Percentiles rank a stretch among this genome's conserved stretches.
These are phyloP conservation scores for Davidsoniella virescens DNA, from an alignment of 2,329 filamentous ascomycete genomes.

Conservation along the genomic window DNA sequence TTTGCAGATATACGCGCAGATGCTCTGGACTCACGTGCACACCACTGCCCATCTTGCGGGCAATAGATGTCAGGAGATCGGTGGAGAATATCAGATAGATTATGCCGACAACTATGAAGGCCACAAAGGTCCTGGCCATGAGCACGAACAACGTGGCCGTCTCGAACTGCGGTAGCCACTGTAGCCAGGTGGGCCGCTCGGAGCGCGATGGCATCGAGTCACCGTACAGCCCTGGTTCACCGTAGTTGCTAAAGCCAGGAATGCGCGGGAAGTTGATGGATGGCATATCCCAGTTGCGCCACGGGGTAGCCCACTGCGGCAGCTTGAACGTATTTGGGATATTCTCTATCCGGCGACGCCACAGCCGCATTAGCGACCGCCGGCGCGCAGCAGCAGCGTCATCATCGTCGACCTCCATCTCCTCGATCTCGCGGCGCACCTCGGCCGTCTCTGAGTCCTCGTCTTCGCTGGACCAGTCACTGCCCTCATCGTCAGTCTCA, in stretches of 20 bases:
- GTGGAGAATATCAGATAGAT: slow-evolving; percentile 77
- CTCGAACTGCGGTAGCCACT: slow-evolving; percentile 15
- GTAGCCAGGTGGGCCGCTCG: slow-evolving; percentile 10
- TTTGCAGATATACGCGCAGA: slow-evolving; percentile 59
- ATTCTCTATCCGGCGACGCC: slow-evolving; percentile 9
- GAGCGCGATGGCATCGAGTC: slow-evolving; percentile 8
- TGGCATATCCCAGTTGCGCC: slow-evolving; percentile 33
- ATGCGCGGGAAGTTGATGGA: slow-evolving; percentile 31
- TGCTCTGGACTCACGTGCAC: slow-evolving; percentile 67
- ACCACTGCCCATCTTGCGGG: slow-evolving; percentile 44
- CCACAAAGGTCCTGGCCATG: slow-evolving; percentile 54
- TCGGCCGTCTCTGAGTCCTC: slow-evolving; percentile 42
- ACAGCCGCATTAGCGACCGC: slow-evolving; percentile 22
- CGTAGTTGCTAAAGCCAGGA: slow-evolving; percentile 14
- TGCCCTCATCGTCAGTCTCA: slow-evolving; percentile 55
- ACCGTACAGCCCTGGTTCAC: slow-evolving; percentile 4
- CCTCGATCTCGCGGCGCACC: slow-evolving; percentile 67
- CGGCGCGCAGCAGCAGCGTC: slow-evolving; percentile 37
- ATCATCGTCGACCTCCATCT: slow-evolving; percentile 73
- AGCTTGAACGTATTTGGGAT: slow-evolving; percentile 32
- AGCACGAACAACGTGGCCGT: slow-evolving; percentile 38
- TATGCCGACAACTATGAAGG: slow-evolving; percentile 59
- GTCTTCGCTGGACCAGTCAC: slow-evolving; percentile 33
- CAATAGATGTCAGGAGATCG: slow-evolving; percentile 58
- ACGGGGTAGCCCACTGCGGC: slow-evolving; percentile 38